Evolutionary conservation across 2,329 filamentous ascomycete genomes (phyloP).

Genomic region (Alternaria arbusti): DNA sequence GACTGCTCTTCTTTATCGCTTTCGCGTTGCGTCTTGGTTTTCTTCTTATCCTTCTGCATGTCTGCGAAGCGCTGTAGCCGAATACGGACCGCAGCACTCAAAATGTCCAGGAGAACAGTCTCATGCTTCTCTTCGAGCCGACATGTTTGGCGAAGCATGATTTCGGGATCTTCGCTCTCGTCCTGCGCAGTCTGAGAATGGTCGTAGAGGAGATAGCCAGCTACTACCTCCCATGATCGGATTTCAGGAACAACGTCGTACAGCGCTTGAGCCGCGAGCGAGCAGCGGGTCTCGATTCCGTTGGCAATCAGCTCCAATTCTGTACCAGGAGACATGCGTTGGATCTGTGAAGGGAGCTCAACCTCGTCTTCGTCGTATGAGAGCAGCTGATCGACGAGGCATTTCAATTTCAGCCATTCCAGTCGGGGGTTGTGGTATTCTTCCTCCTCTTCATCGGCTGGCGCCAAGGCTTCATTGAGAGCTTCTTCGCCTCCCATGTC

Average conservation of each 20-base stretch:
- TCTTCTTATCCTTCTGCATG: slow-evolving; percentile 63
- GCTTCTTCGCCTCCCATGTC: slow-evolving; percentile 81
- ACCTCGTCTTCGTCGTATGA: slow-evolving; percentile 77
- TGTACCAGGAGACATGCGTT: slow-evolving; percentile 52
- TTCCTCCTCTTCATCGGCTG: slow-evolving; percentile 72
- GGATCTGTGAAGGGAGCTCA: slow-evolving; percentile 59
- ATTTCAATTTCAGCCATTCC: slow-evolving; percentile 92
- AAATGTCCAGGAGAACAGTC: slow-evolving; percentile 81
- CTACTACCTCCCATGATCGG: slow-evolving; percentile 84
- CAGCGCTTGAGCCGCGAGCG: slow-evolving; percentile 82
- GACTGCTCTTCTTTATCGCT: slow-evolving; percentile 77
- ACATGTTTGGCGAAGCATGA: slow-evolving; percentile 72
- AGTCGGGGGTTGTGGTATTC: slow-evolving; percentile 77
- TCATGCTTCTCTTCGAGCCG: slow-evolving; percentile 80
- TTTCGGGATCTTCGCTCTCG: slow-evolving; percentile 65
- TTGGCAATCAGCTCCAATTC: slow-evolving; percentile 61
- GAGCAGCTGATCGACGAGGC: slow-evolving; percentile 80
- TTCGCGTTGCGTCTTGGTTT: slow-evolving; percentile 60
- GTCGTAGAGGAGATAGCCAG: slow-evolving; percentile 90
- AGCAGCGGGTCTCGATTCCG: slow-evolving; percentile 79
- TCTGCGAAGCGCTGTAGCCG: slow-evolving; percentile 72
- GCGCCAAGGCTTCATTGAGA: slow-evolving; percentile 75
- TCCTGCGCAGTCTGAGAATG: slow-evolving; percentile 69
- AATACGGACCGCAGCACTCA: slow-evolving; percentile 81
- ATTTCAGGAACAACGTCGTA: slow-evolving; percentile 84